Percentiles rank a stretch among this genome's conserved stretches.
Evolutionary conservation across 2,329 filamentous ascomycete species (phyloP).

Genomic region (Plenodomus tracheiphilus): DNA sequence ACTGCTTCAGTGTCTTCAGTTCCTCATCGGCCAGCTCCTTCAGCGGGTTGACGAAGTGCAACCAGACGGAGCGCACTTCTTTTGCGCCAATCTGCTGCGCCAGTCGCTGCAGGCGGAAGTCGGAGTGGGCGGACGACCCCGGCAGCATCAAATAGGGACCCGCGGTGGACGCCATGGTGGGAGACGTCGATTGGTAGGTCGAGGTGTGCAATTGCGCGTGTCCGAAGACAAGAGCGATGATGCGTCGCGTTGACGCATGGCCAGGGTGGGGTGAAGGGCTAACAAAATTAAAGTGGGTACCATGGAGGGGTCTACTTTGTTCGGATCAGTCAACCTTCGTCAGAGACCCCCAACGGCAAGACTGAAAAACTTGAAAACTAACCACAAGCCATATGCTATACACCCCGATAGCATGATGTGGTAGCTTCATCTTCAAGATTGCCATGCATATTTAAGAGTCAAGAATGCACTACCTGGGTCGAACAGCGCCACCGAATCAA

Average conservation of each 20-base stretch:
- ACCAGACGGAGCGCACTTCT: conserved; percentile 54
- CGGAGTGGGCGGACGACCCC: conserved; percentile 59
- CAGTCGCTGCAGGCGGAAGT: conserved; percentile 53
- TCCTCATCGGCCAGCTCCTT: conserved; percentile 49
- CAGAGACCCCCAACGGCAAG: too few species aligned
- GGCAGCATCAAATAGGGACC: conserved; percentile 51
- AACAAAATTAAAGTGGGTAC: background rate
- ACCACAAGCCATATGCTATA: too few species aligned
- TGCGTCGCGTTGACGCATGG: background rate
- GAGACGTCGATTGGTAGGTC: conserved; percentile 1
- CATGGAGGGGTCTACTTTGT: too few species aligned
- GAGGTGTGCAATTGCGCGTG: background rate
- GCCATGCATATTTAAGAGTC: too few species aligned
- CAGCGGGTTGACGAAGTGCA: conserved; percentile 54
- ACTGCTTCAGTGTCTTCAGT: conserved; percentile 58
- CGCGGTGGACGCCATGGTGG: conserved; percentile 34
- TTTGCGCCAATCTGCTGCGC: conserved; percentile 52
- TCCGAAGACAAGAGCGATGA: background rate
- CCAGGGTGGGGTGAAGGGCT: background rate
- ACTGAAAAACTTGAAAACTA: too few species aligned
- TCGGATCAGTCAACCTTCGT: too few species aligned
- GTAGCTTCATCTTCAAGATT: too few species aligned
- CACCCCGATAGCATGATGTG: too few species aligned
- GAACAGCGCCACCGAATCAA: too few species aligned
- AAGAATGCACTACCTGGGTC: too few species aligned